Conservation (phyloP, 2,329 filamentous ascomycete species). For the Pseudogymnoascus sp. region DNA sequence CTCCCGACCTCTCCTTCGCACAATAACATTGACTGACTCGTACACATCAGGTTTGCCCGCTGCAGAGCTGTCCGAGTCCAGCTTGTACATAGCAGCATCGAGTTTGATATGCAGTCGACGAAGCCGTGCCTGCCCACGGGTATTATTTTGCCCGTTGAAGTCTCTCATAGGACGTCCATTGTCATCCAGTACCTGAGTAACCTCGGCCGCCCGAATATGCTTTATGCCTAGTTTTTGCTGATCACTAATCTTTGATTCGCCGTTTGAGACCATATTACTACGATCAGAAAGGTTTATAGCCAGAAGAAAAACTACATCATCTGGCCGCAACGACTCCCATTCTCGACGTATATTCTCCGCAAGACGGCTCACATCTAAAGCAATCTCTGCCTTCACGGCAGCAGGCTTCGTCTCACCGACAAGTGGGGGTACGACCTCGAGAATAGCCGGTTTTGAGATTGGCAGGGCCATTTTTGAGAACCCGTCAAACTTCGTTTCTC, state of each 20-base stretch:
- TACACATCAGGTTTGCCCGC: conserved; percentile 72
- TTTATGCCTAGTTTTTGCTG: conserved; percentile 58
- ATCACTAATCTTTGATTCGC: conserved; percentile 36
- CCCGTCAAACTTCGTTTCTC: conserved; percentile 67
- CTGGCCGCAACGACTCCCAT: conserved; percentile 80
- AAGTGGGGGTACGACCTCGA: conserved; percentile 73
- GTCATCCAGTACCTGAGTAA: conserved; percentile 80
- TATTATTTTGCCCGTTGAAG: conserved; percentile 51
- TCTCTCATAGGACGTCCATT: conserved; percentile 67
- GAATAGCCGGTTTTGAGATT: conserved; percentile 74
- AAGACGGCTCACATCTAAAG: conserved; percentile 73
- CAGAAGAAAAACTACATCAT: conserved; percentile 84
- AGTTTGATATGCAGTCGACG: conserved; percentile 72
- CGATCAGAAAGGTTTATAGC: conserved; percentile 56
- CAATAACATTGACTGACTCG: conserved; percentile 72
- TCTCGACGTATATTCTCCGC: conserved; percentile 67
- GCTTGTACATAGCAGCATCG: conserved; percentile 67
- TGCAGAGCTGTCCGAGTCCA: conserved; percentile 58
- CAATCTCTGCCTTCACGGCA: conserved; percentile 75
- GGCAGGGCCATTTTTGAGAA: conserved; percentile 88
- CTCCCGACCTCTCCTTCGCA: conserved; percentile 75
- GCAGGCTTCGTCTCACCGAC: conserved; percentile 81
- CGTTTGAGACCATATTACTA: conserved; percentile 45
- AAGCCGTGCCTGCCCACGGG: conserved; percentile 49
- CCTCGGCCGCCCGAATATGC: conserved; percentile 70